Conservation (phyloP, 768 basidiomycete genomes). For the Boletus edulis region DNA sequence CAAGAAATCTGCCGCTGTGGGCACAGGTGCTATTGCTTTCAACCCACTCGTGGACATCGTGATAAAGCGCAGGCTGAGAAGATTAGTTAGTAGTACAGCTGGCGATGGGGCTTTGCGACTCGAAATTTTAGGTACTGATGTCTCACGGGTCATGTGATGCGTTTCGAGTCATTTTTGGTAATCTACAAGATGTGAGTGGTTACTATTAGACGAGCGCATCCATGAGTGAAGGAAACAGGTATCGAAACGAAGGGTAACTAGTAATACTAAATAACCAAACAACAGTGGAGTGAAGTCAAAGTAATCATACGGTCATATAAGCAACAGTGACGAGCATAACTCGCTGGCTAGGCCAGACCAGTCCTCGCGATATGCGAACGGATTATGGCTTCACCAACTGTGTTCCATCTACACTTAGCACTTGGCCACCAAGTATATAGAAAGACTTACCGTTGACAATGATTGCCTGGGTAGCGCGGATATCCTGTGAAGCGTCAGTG, state of each 20-base stretch:
- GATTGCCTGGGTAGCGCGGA: conserved; percentile 63
- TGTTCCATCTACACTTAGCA: conserved; percentile 3
- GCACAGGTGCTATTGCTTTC: conserved; percentile 98
- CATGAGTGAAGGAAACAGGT: conserved; percentile 17
- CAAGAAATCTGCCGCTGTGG: conserved; percentile 91
- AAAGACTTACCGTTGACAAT: conserved; percentile 53
- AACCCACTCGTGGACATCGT: conserved; percentile 83
- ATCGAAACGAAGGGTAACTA: conserved; percentile 28
- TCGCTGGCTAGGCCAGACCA: conserved; percentile 34
- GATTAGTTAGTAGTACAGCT: not conserved
- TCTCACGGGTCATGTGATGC: conserved; percentile 14
- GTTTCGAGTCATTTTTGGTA: conserved; percentile 3
- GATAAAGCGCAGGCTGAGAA: conserved; percentile 3
- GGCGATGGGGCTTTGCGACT: not conserved
- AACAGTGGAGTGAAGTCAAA: conserved; percentile 12
- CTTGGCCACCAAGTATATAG: not conserved
- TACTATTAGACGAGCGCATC: conserved; percentile 23
- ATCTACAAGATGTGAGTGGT: conserved; percentile 19
- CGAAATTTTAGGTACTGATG: conserved; percentile 9
- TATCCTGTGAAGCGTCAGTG: conserved; percentile 43
- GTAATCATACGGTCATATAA: conserved; percentile 8
- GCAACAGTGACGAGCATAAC: not conserved
- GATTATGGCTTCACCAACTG: conserved; percentile 67
- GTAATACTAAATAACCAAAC: conserved; percentile 19
- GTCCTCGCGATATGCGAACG: conserved; percentile 60